Evolutionary conservation across 352 stramenopile genomes (phyloP).

Genomic region (Globisporangium middletonii): DNA sequence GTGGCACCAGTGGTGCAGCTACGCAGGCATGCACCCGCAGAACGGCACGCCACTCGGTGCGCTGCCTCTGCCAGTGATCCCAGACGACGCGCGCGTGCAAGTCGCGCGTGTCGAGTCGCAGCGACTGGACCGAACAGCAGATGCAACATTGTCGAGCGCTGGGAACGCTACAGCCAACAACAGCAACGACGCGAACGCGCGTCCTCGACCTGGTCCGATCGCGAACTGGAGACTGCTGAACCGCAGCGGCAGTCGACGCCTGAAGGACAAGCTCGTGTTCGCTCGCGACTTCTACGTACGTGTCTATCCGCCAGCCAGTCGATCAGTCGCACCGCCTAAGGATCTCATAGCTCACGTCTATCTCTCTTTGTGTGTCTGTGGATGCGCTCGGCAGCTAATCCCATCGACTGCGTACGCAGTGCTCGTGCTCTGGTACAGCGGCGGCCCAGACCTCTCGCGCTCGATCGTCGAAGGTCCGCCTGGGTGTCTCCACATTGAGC

Average conservation of each 20-base stretch:
- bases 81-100: slow-evolving; percentile 7
- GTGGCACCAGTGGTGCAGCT: slow-evolving; percentile 81
- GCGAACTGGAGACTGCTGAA: slow-evolving; percentile 77
- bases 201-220: slow-evolving; percentile 55
- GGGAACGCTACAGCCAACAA: not conserved
- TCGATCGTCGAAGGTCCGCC: slow-evolving; percentile 41
- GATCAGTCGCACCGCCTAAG: not conserved
- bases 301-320: not conserved
- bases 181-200: not conserved
- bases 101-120: not conserved
- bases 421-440: slow-evolving; percentile 75
- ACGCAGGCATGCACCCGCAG: slow-evolving; percentile 47
- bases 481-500: slow-evolving; percentile 47
- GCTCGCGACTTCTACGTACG: slow-evolving; percentile 75
- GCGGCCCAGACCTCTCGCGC: slow-evolving; percentile 59
- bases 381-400: slow-evolving; percentile 37
- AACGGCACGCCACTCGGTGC: slow-evolving; percentile 60
- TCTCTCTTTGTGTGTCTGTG: not conserved
- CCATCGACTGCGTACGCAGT: slow-evolving; percentile 57
- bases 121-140: not conserved
- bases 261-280: slow-evolving; percentile 73
- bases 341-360: no score
- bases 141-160: not conserved
- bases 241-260: slow-evolving; percentile 59
- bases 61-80: slow-evolving; percentile 48